Evolutionary conservation across 2,329 filamentous ascomycete genomes (phyloP).

Genomic region (Myriangium duriaei): DNA sequence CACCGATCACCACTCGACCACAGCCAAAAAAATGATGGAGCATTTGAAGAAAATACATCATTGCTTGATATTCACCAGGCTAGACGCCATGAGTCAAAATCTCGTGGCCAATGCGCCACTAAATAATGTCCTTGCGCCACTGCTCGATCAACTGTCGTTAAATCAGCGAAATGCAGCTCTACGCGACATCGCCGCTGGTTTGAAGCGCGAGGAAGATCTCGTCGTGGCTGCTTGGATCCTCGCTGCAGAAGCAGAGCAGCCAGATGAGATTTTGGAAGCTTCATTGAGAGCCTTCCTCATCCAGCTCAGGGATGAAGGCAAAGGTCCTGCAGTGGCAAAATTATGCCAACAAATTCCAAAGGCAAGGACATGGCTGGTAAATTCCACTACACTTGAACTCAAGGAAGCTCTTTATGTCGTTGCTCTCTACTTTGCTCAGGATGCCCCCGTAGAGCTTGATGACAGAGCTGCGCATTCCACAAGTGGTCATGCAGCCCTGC

Average conservation of each 20-base stretch:
- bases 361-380: neutral
- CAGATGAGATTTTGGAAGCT: neutral
- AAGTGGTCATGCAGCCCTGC: no score
- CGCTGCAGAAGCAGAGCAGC: neutral
- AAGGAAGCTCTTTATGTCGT: neutral
- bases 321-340: neutral
- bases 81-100: neutral
- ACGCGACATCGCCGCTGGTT: neutral
- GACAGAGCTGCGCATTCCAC: no score
- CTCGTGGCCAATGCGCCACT: neutral
- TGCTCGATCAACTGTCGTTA: slow-evolving; percentile 1
- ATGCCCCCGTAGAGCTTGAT: no score
- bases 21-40: no score
- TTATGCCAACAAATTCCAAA: neutral
- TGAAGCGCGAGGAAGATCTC: slow-evolving; percentile 2
- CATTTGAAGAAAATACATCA: no score
- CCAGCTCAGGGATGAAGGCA: neutral
- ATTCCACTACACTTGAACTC: neutral
- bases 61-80: no score
- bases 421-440: neutral
- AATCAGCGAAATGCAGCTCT: neutral
- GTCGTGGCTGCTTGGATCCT: slow-evolving; percentile 4
- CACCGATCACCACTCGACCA: no score
- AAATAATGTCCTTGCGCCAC: slow-evolving; percentile 1
- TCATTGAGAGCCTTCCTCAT: neutral